Evolutionary conservation across 371 early-diverging fungal genomes (phyloP), one percentile per base, ranked within the genome.

Genomic region (Rhizopus sp.): DNA sequence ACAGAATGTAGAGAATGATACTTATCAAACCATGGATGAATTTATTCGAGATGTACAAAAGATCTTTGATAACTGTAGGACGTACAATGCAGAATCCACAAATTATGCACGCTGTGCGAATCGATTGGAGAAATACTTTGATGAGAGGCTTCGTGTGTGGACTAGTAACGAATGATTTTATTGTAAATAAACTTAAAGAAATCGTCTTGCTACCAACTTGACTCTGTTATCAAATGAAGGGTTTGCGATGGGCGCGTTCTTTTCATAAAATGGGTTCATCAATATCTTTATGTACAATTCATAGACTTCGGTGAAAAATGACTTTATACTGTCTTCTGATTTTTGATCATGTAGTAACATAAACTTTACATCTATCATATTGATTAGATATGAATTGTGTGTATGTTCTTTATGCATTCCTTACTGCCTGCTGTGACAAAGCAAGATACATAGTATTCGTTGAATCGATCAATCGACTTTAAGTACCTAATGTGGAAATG

Each of bases 391-490:
- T 38, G 34, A 40, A 9, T 13, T 34, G 5, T 31, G 30, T 16
- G 23, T 2, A 23, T n/a, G n/a, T n/a, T n/a, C 23, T 23, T 23
- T 23, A 23, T 23, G 23, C 29, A 44, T 15, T 50, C 29, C 52
- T 55, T 82, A 88, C 91, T 94, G 66, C 90, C 91, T 23, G 97
- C 90, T 5, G 95, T 87, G 7, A 97, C 91, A 67, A 93, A 96
- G 6, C 93, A 93, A 5, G 95, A 93, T 9, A 97, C 90, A 62
- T 82, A 86, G 78, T 88, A 90, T 61, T 98, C 97, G 62, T 96
- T 96, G 78, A 93, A 96, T 64, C 90, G 84, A 74, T 98, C 98
- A 48, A 98, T 88, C 1, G 91, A 85, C 66, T 94, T 96, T 40
- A 97, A 79, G 67, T 94, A 97, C 85, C 95, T 94, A 40, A 42